Base-by-base conservation (phyloP, 2,329 filamentous ascomycete species). In the Pseudogymnoascus sp. region DNA sequence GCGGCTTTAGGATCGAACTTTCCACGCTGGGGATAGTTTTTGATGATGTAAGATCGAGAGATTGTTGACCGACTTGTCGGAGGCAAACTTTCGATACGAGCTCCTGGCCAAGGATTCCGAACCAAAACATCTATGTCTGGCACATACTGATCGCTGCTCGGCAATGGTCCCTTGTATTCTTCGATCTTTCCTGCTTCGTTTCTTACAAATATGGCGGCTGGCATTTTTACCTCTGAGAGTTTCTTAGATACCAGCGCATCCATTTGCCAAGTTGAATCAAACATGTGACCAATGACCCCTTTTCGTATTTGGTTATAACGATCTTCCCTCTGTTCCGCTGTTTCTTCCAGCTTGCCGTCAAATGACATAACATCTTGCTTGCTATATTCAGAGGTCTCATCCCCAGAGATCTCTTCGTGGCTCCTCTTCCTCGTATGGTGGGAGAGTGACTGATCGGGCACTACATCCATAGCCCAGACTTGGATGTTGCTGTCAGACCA, bases 41-140 rank as follows among this genome's bases (percentile, higher is more conserved):
- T 90, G 71, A 96, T 82, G 63, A 99, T 88, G 74, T 99, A 99
- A 63, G 89, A 96, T 68, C 97, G 79, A 5, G 91, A 87, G 55
- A 87, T 85, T 28, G 79, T 78, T 0, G 84, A 84, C 4, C 87
- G 88, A 18, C 79, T 76, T 0, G 90, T 90, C 0, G 79, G 80
- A 0, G 95, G 95, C 2, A 97, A 80, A 12, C 74, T 76, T 14
- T 81, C 72, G 9, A 92, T 77, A 62, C 81, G 75, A 4, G 88
- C 84, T 14, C 84, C 89, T 9, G 91, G 91, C 91, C 91, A 96
- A 1, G 91, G 90, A 67, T 84, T 83, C 12, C 90, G 84, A 4
- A 91, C 85, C 25, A 91, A 77, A 0, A 96, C 91, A 4, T 80
- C 86, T 61, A 90, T 83, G 70, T 92, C 79, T 4, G 88, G 85